Conservation (phyloP, 192 early-diverging fungal genomes). For the Backusella morwellensis region DNA sequence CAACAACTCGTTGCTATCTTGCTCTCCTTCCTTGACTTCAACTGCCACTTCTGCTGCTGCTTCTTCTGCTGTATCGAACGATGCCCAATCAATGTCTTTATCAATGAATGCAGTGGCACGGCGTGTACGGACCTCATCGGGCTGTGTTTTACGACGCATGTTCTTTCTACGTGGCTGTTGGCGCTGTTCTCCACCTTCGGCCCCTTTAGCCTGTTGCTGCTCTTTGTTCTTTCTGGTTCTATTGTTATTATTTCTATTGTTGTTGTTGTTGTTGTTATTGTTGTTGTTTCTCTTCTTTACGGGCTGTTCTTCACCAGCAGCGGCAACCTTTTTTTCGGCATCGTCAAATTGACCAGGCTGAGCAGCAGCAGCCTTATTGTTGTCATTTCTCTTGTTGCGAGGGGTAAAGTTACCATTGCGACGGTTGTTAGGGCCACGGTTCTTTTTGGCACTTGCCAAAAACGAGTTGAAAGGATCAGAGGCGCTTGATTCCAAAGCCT, state of each 20-base stretch:
- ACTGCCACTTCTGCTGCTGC: background rate
- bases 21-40: slow-evolving; percentile 7
- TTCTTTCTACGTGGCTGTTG: background rate
- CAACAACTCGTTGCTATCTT: background rate
- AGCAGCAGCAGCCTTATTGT: background rate
- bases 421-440: slow-evolving; percentile 12
- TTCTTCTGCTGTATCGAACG: slow-evolving; percentile 7
- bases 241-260: background rate
- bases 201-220: background rate
- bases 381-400: background rate
- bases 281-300: background rate
- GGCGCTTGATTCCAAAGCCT: background rate
- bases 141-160: background rate
- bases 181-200: background rate
- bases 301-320: background rate
- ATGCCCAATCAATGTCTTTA: slow-evolving; percentile 35
- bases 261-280: background rate
- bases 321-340: slow-evolving; percentile 3
- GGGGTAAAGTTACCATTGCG: slow-evolving; percentile 19
- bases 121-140: slow-evolving; percentile 11
- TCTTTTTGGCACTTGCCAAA: slow-evolving; percentile 21
- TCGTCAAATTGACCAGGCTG: slow-evolving; percentile 31
- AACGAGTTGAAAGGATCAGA: slow-evolving; percentile 28
- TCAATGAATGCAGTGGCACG: slow-evolving; percentile 26
- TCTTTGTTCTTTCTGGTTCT: background rate